Evolutionary conservation across 345 rosid species (phyloP), one percentile per base, ranked within the genome.

Genomic region (Aquilaria malaccensis): DNA sequence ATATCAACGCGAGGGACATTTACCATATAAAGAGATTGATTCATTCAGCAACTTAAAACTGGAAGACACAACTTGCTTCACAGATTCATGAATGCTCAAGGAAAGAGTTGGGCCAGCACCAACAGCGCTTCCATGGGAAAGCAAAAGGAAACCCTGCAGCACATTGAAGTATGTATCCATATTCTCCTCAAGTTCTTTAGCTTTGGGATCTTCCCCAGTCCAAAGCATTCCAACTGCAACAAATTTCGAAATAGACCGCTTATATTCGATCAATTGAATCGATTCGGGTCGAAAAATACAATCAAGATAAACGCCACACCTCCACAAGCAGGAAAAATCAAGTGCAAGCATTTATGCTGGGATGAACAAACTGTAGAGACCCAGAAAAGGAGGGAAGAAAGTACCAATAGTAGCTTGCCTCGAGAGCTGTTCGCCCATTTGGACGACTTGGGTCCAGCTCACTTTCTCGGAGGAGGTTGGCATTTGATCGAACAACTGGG

Each of bases 41-140:
- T 81, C 88, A 70, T 72, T 82, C 86, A 93, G 67, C 78, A 89
- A 77, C 82, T 83, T 85, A 72, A 93, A 84, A 67, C 99, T 87
- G 78, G 74, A 80, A 72, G 85, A 91, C 56, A 89, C 96, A 45
- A 89, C 84, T 72, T 80, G 79, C 83, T 83, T 86, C 63, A 83
- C 78, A 6, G 86, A 78, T 11, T 69, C 73, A 13, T 79, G 88
- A 53, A 89, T 82, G 43, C 53, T 71, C 1, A 87, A 79, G 45
- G 85, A 80, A 59, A 93, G 95, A n/a, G 99, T 89, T 30, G 89
- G 80, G 6, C 99, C 97, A 32, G 97, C 86, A 37, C 92, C 90
- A 67, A 87, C 83, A 14, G 69, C 80, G 69, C 87, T 93, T 64
- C 90, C 96, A 74, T 83, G 88, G 60, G 86, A 87, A 67, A 81